Conservation (phyloP, 306 rosid species). For the Acacia melanoxylon region DNA sequence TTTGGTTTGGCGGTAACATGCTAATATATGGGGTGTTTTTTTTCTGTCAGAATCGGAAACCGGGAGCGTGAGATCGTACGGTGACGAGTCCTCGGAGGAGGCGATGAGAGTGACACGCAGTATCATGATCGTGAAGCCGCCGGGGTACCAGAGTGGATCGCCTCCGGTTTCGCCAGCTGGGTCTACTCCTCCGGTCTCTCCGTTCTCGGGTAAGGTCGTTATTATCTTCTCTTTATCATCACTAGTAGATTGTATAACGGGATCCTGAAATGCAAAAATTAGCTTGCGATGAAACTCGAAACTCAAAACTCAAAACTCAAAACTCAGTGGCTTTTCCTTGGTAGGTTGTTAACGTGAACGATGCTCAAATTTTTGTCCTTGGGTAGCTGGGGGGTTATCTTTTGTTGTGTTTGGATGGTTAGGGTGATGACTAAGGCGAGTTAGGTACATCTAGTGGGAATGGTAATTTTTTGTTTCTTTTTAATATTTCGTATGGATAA, state of each 20-base stretch:
- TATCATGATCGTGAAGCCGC: slow-evolving; percentile 85
- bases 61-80: slow-evolving; percentile 53
- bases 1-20: background rate
- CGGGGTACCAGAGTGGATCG: slow-evolving; percentile 67
- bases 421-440: background rate
- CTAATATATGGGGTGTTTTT: background rate
- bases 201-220: slow-evolving; percentile 73
- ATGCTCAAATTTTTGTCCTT: slow-evolving; percentile 32
- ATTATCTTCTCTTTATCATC: background rate
- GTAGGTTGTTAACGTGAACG: background rate
- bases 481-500: background rate
- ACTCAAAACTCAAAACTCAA: background rate
- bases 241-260: background rate
- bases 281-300: background rate
- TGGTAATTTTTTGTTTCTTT: background rate
- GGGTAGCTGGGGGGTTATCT: background rate
- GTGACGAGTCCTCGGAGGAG: slow-evolving; percentile 50
- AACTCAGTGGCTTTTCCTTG: background rate
- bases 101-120: slow-evolving; percentile 71
- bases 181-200: slow-evolving; percentile 83
- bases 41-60: slow-evolving; percentile 49
- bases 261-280: background rate
- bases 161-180: slow-evolving; percentile 88
- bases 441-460: background rate
- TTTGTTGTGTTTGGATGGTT: background rate